Conservation (phyloP, 2,329 filamentous ascomycete species). For the Septoria petroselini region DNA sequence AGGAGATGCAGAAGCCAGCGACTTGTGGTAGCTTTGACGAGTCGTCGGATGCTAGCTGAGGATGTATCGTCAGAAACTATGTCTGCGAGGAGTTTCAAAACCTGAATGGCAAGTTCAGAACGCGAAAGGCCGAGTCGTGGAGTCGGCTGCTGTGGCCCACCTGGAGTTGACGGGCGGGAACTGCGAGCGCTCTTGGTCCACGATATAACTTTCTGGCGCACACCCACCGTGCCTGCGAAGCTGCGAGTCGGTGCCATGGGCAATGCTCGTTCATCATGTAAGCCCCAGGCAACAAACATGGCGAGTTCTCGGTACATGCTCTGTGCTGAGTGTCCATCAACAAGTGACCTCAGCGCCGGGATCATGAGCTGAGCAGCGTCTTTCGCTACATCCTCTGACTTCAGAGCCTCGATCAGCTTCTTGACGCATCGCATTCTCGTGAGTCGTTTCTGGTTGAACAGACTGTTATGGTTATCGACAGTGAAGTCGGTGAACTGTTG, state of each 20-base stretch:
- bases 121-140: conserved; percentile 25
- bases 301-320: conserved; percentile 84
- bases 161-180: conserved; percentile 32
- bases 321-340: conserved; percentile 75
- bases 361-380: conserved; percentile 75
- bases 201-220: conserved; percentile 31
- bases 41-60: conserved; percentile 54
- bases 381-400: conserved; percentile 72
- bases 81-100: conserved; percentile 32
- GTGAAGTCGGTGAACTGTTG: conserved; percentile 86
- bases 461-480: conserved; percentile 83
- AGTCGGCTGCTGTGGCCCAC: conserved; percentile 16
- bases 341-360: conserved; percentile 71
- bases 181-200: conserved; percentile 30
- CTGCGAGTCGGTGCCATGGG: conserved; percentile 26
- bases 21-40: conserved; percentile 90
- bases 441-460: conserved; percentile 85
- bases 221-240: conserved; percentile 31
- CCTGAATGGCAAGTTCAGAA: conserved; percentile 32
- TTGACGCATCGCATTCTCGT: conserved; percentile 91
- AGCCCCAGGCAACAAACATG: conserved; percentile 87
- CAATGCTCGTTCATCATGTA: conserved; percentile 60
- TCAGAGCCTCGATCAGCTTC: conserved; percentile 82
- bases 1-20: conserved; percentile 77
- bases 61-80: conserved; percentile 30